Evolutionary conservation across 129 eudicot genomes (phyloP), one percentile per base, ranked within the genome.

Genomic region (Oenanthe sinensis): DNA sequence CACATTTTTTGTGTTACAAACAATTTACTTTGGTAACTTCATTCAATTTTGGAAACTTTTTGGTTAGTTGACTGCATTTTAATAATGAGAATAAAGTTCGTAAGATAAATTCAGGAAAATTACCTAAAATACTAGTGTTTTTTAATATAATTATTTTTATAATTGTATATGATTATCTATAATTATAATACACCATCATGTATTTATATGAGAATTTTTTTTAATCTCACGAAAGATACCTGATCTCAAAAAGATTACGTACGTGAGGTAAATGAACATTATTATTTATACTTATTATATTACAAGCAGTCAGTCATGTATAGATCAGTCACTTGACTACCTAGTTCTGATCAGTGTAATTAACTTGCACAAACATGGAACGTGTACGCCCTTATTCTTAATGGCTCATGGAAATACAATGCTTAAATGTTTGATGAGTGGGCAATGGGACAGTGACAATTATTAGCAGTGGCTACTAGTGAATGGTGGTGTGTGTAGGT

Each of bases 401-500:
- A 44, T 73, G 39, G 36, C 45, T 37, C 8, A 10, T n/a, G 54
- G 55, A 73, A 9, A 73, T n/a, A 22, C 60, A 80, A 71, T 73
- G 82, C 74, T 80, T 52, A 54, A 80, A 42, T 73, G 82, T 72
- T 44, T 43, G 54, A 46, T 28, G 26, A 63, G 30, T 78, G n/a
- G 75, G 81, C 46, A 62, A 45, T 72, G 63, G 28, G 65, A 79
- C 77, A 49, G 74, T 49, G 49, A 78, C 79, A 30, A 63, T 26
- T 37, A 24, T 16, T 9, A 14, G 10, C 39, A 36, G 74, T 30
- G 58, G 58, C 58, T 50, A 16, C n/a, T 50, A 8, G n/a, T 50
- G 58, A 50, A 50, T 50, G 58, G 58, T 50, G n/a, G 17, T 50
- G 58, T 19, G 0, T 3, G 4, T 50, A n/a, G 16, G 15, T 1